Base-by-base conservation (phyloP, 1,284 basidiomycete genomes). In the Ceratobasidium sp. region DNA sequence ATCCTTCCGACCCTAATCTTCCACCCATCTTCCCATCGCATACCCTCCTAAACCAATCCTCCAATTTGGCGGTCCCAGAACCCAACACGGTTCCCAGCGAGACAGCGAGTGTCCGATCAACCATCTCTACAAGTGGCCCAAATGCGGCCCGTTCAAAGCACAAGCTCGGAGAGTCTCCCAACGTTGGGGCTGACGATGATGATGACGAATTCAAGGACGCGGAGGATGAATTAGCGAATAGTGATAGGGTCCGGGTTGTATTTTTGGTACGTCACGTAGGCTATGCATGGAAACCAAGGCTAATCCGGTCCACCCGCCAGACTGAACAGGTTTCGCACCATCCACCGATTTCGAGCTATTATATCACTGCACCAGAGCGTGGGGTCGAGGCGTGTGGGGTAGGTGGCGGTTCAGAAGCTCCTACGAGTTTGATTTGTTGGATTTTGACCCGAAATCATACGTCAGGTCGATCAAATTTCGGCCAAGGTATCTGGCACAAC, bases 261-360 rank as follows among this genome's bases (percentile, higher is more conserved):
- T 92, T 87, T 80, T 79, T 92, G 73, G 82, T 82, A 67, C 72
- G 80, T 78, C 16, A 21, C 0, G 18, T 41, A 9, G 23, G 23
- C 39, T 12, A 26, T 46, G 30, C n/a, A n/a, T n/a, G n/a, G n/a
- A n/a, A n/a, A n/a, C n/a, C n/a, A n/a, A n/a, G n/a, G n/a, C n/a
- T n/a, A n/a, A n/a, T n/a, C n/a, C n/a, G n/a, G n/a, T n/a, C n/a
- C n/a, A n/a, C n/a, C n/a, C n/a, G n/a, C n/a, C 45, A 82, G 81
- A 92, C 90, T 30, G 91, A 92, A 78, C 94, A 97, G 81, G 90
- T 98, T 50, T 97, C 94, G 9, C 97, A 99, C 82, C 97, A 99
- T 78, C 97, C 97, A 0, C 97, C 97, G 1, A 88, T 98, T 50
- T 97, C 94, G 0, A 91, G 93, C 0, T 98, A 91, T 79, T 90